phyloP scores from a whole-genome alignment of 371 early-diverging fungal genomes.

The Mortierella sp. region DNA sequence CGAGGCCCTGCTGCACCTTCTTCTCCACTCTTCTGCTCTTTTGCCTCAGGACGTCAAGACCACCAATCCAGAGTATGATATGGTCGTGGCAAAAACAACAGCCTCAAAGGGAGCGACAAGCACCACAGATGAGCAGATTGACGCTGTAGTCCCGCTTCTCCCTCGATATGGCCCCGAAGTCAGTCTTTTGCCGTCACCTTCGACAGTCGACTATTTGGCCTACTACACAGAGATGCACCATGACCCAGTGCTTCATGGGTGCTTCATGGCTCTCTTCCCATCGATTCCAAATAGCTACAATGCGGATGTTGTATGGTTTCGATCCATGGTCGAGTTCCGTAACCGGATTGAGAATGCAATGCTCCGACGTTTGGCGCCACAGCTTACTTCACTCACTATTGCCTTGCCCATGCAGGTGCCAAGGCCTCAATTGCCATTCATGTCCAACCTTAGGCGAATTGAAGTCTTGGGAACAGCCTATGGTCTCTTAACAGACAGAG shows the following conservation, averaged over 20 bases:
- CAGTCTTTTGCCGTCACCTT: conserved; percentile 20
- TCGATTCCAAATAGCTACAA: conserved; percentile 47
- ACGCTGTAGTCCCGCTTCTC: not conserved
- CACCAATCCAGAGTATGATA: no score
- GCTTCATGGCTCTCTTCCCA: conserved; percentile 51
- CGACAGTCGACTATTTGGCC: conserved; percentile 45
- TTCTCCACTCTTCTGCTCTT: conserved; percentile 37
- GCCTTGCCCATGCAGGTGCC: conserved; percentile 42
- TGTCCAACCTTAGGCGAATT: conserved; percentile 35
- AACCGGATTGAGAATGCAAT: conserved; percentile 48
- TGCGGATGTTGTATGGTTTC: conserved; percentile 41
- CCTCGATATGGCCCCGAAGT: conserved; percentile 50
- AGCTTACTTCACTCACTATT: conserved; percentile 33
- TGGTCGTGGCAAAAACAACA: not conserved
- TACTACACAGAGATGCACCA: conserved; percentile 50
- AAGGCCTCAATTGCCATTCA: conserved; percentile 23
- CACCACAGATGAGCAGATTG: no score
- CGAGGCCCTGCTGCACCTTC: conserved; percentile 36
- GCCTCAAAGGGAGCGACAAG: not conserved
- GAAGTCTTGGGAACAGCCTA: conserved; percentile 38
- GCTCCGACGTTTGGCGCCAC: conserved; percentile 30
- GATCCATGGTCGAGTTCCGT: conserved; percentile 39
- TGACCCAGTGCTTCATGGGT: conserved; percentile 48
- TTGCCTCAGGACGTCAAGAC: not conserved
- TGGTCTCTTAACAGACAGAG: conserved; percentile 25